Base-by-base conservation (phyloP, 495 filamentous ascomycete species). In the Bacidia gigantensis region DNA sequence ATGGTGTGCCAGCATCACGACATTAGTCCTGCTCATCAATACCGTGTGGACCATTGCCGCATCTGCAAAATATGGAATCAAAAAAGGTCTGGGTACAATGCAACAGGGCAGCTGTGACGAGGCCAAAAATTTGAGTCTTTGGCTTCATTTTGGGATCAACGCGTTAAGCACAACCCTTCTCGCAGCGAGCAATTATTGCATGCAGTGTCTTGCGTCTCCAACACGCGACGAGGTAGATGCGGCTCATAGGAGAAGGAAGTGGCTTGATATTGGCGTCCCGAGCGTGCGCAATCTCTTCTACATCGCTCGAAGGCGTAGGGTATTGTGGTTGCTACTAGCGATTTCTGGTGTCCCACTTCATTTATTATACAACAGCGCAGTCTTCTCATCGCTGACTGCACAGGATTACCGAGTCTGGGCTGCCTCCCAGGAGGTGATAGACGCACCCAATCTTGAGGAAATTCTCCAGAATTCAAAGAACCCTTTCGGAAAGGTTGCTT, bases 111-210 rank as follows among this genome's bases (percentile, higher is more conserved):
- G 50, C 20, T 69, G 67, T 51, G 14, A 32, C 18, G 23, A 52
- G 24, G 50, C 56, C 18, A 58, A 58, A 24, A 39, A 35, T 2
- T 48, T 61, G 5, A 61, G 53, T 18, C 42, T 63, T 11, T 64
- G 61, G 55, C 26, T 66, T 10, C 67, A 71, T 50, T 42, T 70
- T 17, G 50, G n/a, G 1, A 67, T 72, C 49, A 70, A 70, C 47
- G 35, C 65, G 7, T 51, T 71, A 0, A 62, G 63, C 32, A 74
- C 68, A 1, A 51, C 60, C 1, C 57, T 73, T 24, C 64, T 73
- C 1, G 56, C 60, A 0, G 66, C 69, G 0, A 69, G 66, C 41
- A 75, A 73, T 51, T 71, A 72, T 44, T 53, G 49, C 38, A 59
- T 59, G 53, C 53, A 59, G 26, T 56, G 44, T 47, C 43, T 56